Percentiles rank a stretch among this genome's conserved stretches.
Conservation (phyloP, 2,329 filamentous ascomycete species). For the Fusarium sp. region DNA sequence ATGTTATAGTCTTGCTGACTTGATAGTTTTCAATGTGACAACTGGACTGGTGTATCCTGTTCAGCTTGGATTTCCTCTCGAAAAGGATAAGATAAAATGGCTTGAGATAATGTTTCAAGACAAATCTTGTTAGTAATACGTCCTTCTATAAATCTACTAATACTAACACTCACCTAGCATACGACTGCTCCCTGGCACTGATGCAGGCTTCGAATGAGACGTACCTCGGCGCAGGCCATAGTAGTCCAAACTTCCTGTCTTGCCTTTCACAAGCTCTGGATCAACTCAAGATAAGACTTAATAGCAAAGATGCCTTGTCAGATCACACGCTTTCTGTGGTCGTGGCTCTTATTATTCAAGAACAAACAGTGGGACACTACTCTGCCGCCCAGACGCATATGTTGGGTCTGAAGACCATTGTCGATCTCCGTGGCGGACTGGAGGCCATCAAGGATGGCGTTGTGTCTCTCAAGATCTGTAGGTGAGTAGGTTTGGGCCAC, state of each 20-base stretch:
- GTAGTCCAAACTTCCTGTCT: not conserved
- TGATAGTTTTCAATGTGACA: slow-evolving; percentile 7
- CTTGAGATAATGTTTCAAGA: slow-evolving; percentile 17
- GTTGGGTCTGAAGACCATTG: slow-evolving; percentile 4
- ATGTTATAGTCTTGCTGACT: not conserved
- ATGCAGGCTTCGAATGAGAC: slow-evolving; percentile 26
- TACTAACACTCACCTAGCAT: not conserved
- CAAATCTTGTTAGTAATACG: not conserved
- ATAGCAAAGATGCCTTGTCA: not conserved
- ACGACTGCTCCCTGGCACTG: not conserved
- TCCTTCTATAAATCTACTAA: accelerated
- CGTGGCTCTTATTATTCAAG: slow-evolving; percentile 13
- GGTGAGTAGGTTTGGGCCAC: not conserved
- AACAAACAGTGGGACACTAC: slow-evolving; percentile 8
- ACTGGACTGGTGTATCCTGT: slow-evolving; percentile 3
- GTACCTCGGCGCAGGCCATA: slow-evolving; percentile 9
- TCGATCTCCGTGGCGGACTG: slow-evolving; percentile 11
- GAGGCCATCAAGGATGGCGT: not conserved
- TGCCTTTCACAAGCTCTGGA: slow-evolving; percentile 15
- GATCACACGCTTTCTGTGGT: slow-evolving; percentile 8
- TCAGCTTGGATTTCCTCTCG: slow-evolving; percentile 7
- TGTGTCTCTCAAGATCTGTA: not conserved
- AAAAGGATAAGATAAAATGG: slow-evolving; percentile 8
- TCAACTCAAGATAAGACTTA: not conserved
- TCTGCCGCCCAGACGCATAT: slow-evolving; percentile 1